Conservation (phyloP, 805 yeast genomes). For the Metschnikowia kunwiensis region DNA sequence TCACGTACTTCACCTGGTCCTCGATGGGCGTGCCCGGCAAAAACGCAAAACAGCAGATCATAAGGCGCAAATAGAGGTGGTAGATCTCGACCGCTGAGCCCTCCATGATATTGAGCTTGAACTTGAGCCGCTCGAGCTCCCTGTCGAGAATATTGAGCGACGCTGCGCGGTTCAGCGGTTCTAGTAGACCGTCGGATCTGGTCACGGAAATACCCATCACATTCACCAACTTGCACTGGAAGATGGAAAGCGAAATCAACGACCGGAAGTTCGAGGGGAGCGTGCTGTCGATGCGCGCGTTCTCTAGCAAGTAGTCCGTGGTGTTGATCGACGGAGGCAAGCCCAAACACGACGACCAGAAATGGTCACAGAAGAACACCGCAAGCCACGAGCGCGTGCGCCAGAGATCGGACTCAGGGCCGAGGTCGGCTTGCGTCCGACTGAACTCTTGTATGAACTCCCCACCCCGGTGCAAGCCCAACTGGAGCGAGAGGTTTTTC, state of each 20-base stretch:
- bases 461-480: constrained; percentile 85
- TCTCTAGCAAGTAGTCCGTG: constrained; percentile 73
- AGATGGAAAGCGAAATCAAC: constrained; percentile 68
- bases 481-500: constrained; percentile 74
- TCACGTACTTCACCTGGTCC: constrained; percentile 81
- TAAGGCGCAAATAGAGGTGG: constrained; percentile 70
- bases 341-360: constrained; percentile 86
- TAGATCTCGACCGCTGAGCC: constrained; percentile 73
- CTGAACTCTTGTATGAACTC: constrained; percentile 88
- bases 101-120: constrained; percentile 59
- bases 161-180: constrained; percentile 77
- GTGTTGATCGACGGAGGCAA: constrained; percentile 83
- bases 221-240: constrained; percentile 78
- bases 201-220: constrained; percentile 85
- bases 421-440: constrained; percentile 78
- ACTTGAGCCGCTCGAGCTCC: constrained; percentile 71
- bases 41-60: constrained; percentile 86
- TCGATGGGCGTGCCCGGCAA: constrained; percentile 85
- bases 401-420: constrained; percentile 90
- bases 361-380: constrained; percentile 81
- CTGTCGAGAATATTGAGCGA: constrained; percentile 73
- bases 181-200: constrained; percentile 85
- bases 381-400: constrained; percentile 91
- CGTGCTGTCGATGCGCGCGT: constrained; percentile 62
- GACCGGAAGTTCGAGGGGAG: constrained; percentile 72